Conservation (phyloP, 768 basidiomycete genomes). For the Gelatoporia subvermispora region DNA sequence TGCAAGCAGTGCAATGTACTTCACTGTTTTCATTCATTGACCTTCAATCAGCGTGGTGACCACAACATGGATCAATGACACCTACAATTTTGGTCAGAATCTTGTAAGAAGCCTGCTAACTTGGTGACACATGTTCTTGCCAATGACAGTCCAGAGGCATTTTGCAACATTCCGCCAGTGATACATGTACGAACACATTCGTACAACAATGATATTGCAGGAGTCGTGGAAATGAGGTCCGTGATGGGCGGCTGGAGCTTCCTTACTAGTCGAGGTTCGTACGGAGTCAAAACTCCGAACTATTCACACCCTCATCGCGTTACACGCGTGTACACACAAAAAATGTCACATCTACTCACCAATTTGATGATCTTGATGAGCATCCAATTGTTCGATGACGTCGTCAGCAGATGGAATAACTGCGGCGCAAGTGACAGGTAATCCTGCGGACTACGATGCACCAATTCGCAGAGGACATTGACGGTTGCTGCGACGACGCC, state of each 20-base stretch:
- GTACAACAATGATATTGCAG: conserved; percentile 92
- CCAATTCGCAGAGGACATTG: conserved; percentile 91
- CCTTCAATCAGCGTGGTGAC: not conserved
- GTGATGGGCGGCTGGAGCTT: conserved; percentile 94
- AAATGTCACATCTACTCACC: conserved; percentile 38
- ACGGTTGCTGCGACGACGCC: conserved; percentile 93
- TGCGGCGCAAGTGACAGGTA: conserved; percentile 88
- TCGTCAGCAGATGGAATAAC: conserved; percentile 88
- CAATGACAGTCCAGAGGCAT: conserved; percentile 67
- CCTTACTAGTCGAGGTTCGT: conserved; percentile 89
- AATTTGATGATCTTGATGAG: conserved; percentile 97
- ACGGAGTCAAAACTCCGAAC: conserved; percentile 91
- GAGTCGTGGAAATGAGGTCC: conserved; percentile 90
- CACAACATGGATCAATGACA: not conserved
- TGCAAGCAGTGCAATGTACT: conserved; percentile 93
- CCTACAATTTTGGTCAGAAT: conserved; percentile 89
- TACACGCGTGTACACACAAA: not conserved
- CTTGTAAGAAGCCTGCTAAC: conserved; percentile 85
- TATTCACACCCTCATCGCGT: conserved; percentile 26
- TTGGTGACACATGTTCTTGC: conserved; percentile 91
- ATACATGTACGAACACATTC: conserved; percentile 99
- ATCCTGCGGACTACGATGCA: conserved; percentile 70
- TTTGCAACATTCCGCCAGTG: conserved; percentile 91
- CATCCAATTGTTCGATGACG: conserved; percentile 99
- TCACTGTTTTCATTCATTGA: conserved; percentile 52